phyloP scores from a whole-genome alignment of 2,329 filamentous ascomycete species.

The Sarocladium strictum region DNA sequence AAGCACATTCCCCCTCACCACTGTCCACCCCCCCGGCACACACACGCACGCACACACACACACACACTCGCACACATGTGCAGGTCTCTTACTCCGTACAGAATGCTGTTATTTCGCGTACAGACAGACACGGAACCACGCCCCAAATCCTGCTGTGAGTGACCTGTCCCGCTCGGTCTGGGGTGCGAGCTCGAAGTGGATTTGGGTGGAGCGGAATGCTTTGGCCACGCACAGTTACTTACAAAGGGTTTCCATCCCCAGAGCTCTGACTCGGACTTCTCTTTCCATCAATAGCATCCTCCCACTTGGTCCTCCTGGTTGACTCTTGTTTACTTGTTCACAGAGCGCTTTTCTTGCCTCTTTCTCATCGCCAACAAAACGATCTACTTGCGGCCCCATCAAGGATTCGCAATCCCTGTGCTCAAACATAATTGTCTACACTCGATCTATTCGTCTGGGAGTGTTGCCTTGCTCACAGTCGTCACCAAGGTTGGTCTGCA shows the following conservation, averaged over 20 bases:
- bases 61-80: background rate
- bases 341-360: background rate
- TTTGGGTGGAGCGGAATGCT: background rate
- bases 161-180: slow-evolving; percentile 4
- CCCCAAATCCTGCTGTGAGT: slow-evolving; percentile 1
- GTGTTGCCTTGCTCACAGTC: background rate
- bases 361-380: background rate
- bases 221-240: background rate
- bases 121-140: background rate
- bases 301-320: background rate
- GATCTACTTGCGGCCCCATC: too few relatives aligned
- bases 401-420: background rate
- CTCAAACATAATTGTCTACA: too few relatives aligned
- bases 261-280: background rate
- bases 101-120: background rate
- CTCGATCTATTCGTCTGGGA: too few relatives aligned
- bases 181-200: background rate
- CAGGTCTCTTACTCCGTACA: background rate
- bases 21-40: background rate
- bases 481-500: background rate
- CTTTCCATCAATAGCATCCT: background rate
- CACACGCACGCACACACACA: background rate
- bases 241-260: slow-evolving; percentile 4
- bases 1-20: background rate
- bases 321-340: background rate